A percentile compares a stretch with the other conserved stretches of the same genome.
Evolutionary conservation across 2,329 filamentous ascomycete genomes (phyloP).

Genomic region (Nemania sp.): DNA sequence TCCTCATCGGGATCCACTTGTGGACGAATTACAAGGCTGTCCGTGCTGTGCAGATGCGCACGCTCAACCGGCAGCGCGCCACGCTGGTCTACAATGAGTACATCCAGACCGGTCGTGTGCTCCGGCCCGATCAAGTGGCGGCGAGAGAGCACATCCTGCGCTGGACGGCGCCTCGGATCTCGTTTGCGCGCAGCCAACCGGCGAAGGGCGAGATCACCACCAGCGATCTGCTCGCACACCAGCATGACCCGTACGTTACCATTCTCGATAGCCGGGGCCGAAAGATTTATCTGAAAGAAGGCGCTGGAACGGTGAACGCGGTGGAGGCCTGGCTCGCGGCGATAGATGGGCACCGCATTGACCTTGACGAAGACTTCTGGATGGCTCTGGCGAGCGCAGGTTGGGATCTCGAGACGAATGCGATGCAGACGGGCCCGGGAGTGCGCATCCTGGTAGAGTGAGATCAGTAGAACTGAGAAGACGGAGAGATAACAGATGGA

Average conservation of each 20-base stretch:
- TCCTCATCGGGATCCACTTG: conserved; percentile 76
- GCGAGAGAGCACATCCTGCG: conserved; percentile 67
- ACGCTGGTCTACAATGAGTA: conserved; percentile 72
- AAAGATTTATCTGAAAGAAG: conserved; percentile 67
- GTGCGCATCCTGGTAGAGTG: conserved; percentile 45
- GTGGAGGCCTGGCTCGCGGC: conserved; percentile 46
- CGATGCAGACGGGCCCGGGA: conserved; percentile 66
- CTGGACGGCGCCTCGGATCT: conserved; percentile 50
- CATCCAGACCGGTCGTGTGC: conserved; percentile 53
- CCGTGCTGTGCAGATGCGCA: conserved; percentile 78
- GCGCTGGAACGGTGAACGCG: conserved; percentile 45
- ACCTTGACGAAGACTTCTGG: conserved; percentile 48
- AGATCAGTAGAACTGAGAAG: conserved; percentile 8
- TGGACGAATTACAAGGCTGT: conserved; percentile 87
- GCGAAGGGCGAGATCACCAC: conserved; percentile 23
- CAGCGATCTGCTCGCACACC: conserved; percentile 54
- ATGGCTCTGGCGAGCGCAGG: conserved; percentile 51
- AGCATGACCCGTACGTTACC: conserved; percentile 61
- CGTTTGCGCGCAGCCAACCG: conserved; percentile 40
- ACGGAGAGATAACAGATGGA: conserved; percentile 28
- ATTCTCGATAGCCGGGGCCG: conserved; percentile 53
- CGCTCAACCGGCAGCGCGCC: conserved; percentile 83
- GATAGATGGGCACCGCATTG: conserved; percentile 34
- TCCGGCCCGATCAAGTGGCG: conserved; percentile 69
- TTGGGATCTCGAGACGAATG: conserved; percentile 68